A percentile compares a stretch with the other conserved stretches of the same genome.
Conservation (phyloP, 2,329 filamentous ascomycete species). For the Pestalotiopsis sp. region DNA sequence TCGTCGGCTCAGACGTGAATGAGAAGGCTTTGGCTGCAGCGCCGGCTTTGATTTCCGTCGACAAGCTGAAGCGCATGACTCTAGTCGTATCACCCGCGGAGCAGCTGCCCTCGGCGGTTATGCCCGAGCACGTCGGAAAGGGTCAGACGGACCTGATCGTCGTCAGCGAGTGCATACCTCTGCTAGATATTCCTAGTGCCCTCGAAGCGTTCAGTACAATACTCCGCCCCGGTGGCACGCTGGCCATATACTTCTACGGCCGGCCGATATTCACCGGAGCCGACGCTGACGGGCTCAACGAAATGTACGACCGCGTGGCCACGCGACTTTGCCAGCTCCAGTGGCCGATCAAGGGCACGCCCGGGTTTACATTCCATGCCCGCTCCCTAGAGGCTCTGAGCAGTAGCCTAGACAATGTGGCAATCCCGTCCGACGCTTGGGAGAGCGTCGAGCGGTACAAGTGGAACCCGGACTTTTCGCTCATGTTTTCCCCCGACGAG, state of each 20-base stretch:
- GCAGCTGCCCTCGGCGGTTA: not conserved
- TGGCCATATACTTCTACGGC: not conserved
- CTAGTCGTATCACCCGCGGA: not conserved
- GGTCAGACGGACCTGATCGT: not conserved
- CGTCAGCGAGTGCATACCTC: not conserved
- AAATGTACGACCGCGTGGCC: not conserved
- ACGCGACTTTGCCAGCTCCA: not conserved
- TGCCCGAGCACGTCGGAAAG: not conserved
- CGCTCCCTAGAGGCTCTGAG: not conserved
- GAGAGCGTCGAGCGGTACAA: not conserved
- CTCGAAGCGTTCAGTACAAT: not conserved
- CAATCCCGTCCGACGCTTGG: not conserved
- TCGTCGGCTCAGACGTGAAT: not conserved
- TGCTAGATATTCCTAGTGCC: not conserved
- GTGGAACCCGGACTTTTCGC: not conserved
- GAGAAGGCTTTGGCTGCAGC: not conserved
- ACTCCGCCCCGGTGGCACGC: not conserved
- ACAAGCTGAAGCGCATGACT: not conserved
- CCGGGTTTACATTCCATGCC: not conserved
- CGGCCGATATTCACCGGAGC: not conserved
- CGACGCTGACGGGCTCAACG: not conserved
- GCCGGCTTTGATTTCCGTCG: not conserved
- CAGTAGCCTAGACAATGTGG: not conserved
- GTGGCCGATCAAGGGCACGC: not conserved
- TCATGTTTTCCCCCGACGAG: not conserved